phyloP scores from a whole-genome alignment of 768 basidiomycete species.

The Neoboletus magnificus region DNA sequence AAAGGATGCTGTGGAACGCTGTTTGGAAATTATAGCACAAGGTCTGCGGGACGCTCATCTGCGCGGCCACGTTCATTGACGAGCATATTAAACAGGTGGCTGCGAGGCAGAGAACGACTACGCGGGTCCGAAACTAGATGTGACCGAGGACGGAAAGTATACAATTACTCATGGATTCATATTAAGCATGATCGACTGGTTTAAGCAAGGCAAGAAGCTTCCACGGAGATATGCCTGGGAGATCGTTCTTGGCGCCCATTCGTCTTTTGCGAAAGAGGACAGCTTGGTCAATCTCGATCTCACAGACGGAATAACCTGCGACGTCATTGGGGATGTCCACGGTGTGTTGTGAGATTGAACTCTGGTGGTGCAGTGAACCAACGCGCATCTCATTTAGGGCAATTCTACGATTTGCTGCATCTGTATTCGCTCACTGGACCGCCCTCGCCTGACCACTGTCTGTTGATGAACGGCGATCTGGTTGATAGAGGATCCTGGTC shows the following conservation, averaged over 20 bases:
- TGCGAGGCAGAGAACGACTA: conserved; percentile 77
- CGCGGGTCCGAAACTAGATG: conserved; percentile 67
- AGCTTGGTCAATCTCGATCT: conserved; percentile 77
- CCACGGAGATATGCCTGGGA: conserved; percentile 93
- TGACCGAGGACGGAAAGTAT: conserved; percentile 61
- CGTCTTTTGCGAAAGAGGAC: conserved; percentile 70
- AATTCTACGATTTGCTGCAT: conserved; percentile 93
- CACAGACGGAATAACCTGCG: conserved; percentile 74
- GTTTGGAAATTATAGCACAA: conserved; percentile 74
- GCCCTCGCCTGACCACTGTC: conserved; percentile 79
- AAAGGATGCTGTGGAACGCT: conserved; percentile 70
- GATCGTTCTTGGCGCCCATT: conserved; percentile 85
- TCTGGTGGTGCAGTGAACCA: neutral
- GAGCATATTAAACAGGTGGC: conserved; percentile 46
- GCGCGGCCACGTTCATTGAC: conserved; percentile 4
- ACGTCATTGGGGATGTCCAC: conserved; percentile 96
- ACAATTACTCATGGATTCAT: conserved; percentile 77
- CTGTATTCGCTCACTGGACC: conserved; percentile 81
- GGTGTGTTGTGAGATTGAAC: conserved; percentile 43
- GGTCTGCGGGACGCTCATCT: conserved; percentile 39
- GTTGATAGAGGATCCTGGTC: conserved; percentile 98
- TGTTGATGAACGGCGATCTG: conserved; percentile 93
- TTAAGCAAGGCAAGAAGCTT: conserved; percentile 91
- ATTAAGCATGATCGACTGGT: conserved; percentile 82
- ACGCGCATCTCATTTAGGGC: conserved; percentile 48